Percentiles rank a stretch among this genome's conserved stretches.
Conservation (phyloP, 2,329 filamentous ascomycete species). For the Alternaria gansuensis region DNA sequence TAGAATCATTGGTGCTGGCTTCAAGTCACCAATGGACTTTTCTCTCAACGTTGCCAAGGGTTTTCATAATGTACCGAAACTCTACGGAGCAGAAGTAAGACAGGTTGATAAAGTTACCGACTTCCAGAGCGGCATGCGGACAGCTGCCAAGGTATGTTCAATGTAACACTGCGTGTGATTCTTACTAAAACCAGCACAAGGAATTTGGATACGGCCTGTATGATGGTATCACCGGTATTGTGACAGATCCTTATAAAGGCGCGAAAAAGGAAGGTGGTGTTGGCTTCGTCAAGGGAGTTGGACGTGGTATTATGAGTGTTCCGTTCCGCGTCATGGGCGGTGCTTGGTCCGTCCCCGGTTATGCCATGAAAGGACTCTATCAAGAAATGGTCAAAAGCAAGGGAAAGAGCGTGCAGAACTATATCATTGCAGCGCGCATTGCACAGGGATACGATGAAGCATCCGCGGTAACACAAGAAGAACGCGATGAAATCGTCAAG, state of each 20-base stretch:
- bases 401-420: slow-evolving; percentile 76
- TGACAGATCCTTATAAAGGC: slow-evolving; percentile 78
- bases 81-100: slow-evolving; percentile 85
- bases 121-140: slow-evolving; percentile 76
- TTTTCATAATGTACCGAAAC: slow-evolving; percentile 84
- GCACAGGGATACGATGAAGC: slow-evolving; percentile 77
- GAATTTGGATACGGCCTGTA: slow-evolving; percentile 81
- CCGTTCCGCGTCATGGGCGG: slow-evolving; percentile 82
- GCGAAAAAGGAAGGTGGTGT: slow-evolving; percentile 70
- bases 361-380: slow-evolving; percentile 82
- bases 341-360: slow-evolving; percentile 72
- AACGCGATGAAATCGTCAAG: slow-evolving; percentile 70
- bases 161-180: not conserved
- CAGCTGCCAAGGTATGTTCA: slow-evolving; percentile 72
- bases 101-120: slow-evolving; percentile 82
- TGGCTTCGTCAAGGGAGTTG: slow-evolving; percentile 81
- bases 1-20: slow-evolving; percentile 76
- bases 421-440: slow-evolving; percentile 79
- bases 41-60: slow-evolving; percentile 83
- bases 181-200: slow-evolving; percentile 49
- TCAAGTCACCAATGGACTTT: slow-evolving; percentile 85
- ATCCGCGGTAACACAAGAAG: slow-evolving; percentile 62
- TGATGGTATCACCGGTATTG: slow-evolving; percentile 81
- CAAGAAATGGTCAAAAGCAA: slow-evolving; percentile 77
- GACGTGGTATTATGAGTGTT: slow-evolving; percentile 82